phyloP scores from a whole-genome alignment of 139 green algal genomes.

The Chlamydomonas eustigma region DNA sequence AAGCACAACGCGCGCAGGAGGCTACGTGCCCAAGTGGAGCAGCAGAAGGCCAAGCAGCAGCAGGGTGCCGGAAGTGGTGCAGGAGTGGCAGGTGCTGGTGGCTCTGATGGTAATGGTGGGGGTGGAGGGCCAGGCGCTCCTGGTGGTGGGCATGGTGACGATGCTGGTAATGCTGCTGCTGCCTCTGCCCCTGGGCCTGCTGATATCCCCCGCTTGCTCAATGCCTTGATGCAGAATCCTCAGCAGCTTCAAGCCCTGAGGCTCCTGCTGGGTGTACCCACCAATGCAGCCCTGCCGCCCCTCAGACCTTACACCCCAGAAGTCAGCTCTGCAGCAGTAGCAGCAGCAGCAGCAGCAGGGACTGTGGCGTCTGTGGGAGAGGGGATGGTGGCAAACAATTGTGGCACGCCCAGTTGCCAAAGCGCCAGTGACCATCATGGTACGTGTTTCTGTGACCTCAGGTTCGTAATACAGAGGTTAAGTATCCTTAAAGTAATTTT shows the following conservation, averaged over 20 bases:
- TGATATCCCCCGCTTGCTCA: slow-evolving; percentile 45
- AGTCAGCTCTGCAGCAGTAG: not conserved
- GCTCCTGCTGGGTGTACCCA: slow-evolving; percentile 50
- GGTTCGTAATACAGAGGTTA: too few species aligned
- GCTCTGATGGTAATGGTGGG: not conserved
- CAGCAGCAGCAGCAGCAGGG: too few species aligned
- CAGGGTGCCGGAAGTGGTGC: not conserved
- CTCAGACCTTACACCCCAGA: not conserved
- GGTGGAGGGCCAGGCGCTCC: not conserved
- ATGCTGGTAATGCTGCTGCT: not conserved
- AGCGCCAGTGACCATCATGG: too few species aligned
- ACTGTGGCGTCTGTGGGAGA: too few species aligned
- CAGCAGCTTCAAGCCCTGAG: slow-evolving; percentile 49
- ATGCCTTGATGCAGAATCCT: slow-evolving; percentile 44
- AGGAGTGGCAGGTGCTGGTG: not conserved
- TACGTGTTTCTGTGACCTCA: too few species aligned
- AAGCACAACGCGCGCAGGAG: slow-evolving; percentile 69
- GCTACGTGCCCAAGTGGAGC: slow-evolving; percentile 26
- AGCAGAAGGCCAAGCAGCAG: slow-evolving; percentile 13
- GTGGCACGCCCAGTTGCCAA: too few species aligned
- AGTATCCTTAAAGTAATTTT: too few species aligned
- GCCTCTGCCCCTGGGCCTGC: too few species aligned
- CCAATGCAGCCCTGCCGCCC: slow-evolving; percentile 43
- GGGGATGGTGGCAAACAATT: too few species aligned
- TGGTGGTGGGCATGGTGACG: not conserved